A percentile compares a stretch with the other conserved stretches of the same genome.
phyloP scores from a whole-genome alignment of 139 green algal species.

The Chlorella sp. region DNA sequence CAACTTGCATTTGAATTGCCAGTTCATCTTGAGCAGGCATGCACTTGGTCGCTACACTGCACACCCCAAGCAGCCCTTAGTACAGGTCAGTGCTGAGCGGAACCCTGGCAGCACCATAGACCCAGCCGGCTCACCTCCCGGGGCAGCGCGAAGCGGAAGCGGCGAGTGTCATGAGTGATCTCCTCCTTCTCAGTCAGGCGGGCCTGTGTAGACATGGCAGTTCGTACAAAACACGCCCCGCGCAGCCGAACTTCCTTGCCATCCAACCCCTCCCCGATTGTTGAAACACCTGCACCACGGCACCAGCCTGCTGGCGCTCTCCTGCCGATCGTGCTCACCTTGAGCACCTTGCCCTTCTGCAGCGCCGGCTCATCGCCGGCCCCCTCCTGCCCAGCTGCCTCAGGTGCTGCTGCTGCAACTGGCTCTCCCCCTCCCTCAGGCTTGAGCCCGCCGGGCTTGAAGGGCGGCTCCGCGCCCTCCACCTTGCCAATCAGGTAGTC shows the following conservation, averaged over 20 bases:
- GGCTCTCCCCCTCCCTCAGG: background rate
- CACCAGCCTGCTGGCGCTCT: too few relatives aligned
- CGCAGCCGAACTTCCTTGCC: too few relatives aligned
- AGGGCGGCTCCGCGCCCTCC: background rate
- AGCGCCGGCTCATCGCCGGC: background rate
- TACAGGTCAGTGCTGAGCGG: too few relatives aligned
- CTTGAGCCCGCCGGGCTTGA: background rate
- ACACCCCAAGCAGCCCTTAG: too few relatives aligned
- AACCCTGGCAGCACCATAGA: too few relatives aligned
- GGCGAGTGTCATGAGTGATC: constrained; percentile 9
- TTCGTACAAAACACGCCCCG: too few relatives aligned
- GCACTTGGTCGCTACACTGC: too few relatives aligned
- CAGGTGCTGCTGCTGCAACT: background rate
- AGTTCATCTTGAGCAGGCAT: too few relatives aligned
- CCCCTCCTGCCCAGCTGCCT: background rate
- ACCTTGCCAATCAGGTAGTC: constrained; percentile 15
- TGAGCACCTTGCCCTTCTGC: constrained; percentile 2
- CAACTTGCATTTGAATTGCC: too few relatives aligned
- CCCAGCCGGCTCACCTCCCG: background rate
- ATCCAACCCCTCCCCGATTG: too few relatives aligned
- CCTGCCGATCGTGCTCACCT: background rate
- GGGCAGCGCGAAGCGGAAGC: background rate
- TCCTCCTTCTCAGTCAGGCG: background rate
- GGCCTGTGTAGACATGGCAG: background rate
- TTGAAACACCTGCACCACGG: too few relatives aligned